These are phyloP conservation scores for Solanum gandarillasii DNA, from an alignment of 257 asterid species.

Conservation along the genomic window DNA sequence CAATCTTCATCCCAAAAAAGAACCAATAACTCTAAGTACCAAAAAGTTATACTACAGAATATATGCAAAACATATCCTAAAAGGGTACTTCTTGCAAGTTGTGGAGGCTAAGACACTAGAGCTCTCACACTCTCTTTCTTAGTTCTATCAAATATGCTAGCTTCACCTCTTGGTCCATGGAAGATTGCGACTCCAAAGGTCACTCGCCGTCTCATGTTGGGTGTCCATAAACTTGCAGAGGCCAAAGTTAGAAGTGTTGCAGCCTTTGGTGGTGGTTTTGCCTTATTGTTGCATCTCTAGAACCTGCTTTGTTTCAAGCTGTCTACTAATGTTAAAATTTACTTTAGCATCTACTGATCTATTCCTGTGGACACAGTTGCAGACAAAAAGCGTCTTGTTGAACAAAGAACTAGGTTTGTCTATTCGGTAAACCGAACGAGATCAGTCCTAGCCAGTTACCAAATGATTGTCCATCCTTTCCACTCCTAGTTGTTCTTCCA, in stretches of 20 bases:
- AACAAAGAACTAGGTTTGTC: neutral
- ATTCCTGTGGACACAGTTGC: neutral
- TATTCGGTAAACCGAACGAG: neutral
- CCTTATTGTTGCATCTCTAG: neutral
- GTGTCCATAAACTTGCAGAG: neutral
- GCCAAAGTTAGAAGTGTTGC: neutral
- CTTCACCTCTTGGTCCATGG: neutral
- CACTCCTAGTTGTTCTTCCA: neutral
- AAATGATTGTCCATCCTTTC: neutral
- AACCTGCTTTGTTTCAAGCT: neutral
- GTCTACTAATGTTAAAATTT: neutral
- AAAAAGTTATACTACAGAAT: neutral
- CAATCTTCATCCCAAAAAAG: neutral
- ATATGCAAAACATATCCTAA: neutral
- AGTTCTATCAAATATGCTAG: neutral
- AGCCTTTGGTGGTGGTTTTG: neutral
- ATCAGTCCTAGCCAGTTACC: neutral
- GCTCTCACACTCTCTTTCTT: neutral
- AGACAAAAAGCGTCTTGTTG: neutral
- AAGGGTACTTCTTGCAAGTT: neutral
- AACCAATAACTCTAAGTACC: neutral
- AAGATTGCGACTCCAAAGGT: neutral
- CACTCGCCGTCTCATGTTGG: neutral
- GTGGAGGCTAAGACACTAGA: neutral
- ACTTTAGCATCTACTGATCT: neutral